Percentiles rank a stretch among this genome's conserved stretches.
Conservation (phyloP, 2,329 filamentous ascomycete genomes). For the Sphaerulina populicola region DNA sequence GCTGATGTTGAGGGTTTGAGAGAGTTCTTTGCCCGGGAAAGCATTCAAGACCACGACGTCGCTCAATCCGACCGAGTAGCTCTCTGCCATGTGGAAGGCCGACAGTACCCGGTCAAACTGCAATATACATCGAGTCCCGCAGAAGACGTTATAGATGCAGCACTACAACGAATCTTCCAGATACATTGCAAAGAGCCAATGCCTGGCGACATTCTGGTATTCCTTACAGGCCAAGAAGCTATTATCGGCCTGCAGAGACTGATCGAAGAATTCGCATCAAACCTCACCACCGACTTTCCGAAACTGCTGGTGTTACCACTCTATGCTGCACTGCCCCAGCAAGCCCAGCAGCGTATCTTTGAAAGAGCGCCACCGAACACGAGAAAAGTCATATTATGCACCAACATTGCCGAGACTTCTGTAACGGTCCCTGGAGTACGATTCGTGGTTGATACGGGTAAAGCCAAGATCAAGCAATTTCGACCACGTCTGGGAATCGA, state of each 20-base stretch:
- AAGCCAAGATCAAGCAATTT: conserved; percentile 90
- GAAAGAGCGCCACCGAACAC: conserved; percentile 63
- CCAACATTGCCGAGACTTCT: conserved; percentile 98
- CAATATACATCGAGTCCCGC: conserved; percentile 66
- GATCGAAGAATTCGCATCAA: conserved; percentile 68
- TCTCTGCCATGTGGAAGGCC: conserved; percentile 65
- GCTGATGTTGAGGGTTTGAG: conserved; percentile 74
- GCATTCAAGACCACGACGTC: conserved; percentile 19
- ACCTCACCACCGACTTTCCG: conserved; percentile 47
- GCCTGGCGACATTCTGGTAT: conserved; percentile 90
- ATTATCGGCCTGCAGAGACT: conserved; percentile 75
- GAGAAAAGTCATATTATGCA: conserved; percentile 82
- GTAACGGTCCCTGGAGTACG: conserved; percentile 90
- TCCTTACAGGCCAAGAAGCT: conserved; percentile 85
- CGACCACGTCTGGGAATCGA: conserved; percentile 77
- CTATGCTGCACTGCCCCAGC: conserved; percentile 81
- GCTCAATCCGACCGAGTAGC: conserved; percentile 3
- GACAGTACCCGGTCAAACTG: conserved; percentile 76
- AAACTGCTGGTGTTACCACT: conserved; percentile 63
- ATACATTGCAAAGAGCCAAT: conserved; percentile 74
- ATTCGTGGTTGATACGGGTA: conserved; percentile 86
- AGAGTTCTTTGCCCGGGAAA: conserved; percentile 56
- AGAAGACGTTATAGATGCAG: conserved; percentile 70
- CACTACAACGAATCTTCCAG: conserved; percentile 73
- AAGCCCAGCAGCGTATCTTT: conserved; percentile 80